Percentiles rank a stretch among this genome's conserved stretches.
Conservation (phyloP, 208 protist species). For the Acanthamoeba sp. region DNA sequence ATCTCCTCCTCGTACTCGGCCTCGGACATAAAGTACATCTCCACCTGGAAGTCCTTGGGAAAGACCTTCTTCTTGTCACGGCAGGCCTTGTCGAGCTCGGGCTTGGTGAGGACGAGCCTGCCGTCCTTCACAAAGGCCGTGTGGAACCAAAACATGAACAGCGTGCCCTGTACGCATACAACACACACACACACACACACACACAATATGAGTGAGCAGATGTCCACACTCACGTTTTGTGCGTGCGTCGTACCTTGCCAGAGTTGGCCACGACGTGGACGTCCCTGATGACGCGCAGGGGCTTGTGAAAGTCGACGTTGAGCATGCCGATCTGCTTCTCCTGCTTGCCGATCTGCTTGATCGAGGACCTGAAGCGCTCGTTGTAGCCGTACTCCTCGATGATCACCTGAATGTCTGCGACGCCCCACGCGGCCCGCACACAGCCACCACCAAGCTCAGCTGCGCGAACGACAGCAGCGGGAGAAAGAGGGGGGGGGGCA, state of each 20-base stretch:
- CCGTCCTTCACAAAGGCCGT: slow-evolving; percentile 55
- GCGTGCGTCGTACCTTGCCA: slow-evolving; percentile 12
- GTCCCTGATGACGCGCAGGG: slow-evolving; percentile 15
- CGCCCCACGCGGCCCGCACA: background rate
- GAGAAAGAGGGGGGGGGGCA: too few species aligned
- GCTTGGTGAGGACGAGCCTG: slow-evolving; percentile 9
- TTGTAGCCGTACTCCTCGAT: slow-evolving; percentile 62
- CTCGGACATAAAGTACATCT: slow-evolving; percentile 63
- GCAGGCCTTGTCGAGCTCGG: slow-evolving; percentile 52
- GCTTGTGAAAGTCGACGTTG: slow-evolving; percentile 42
- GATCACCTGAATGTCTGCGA: slow-evolving; percentile 37
- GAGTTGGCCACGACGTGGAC: slow-evolving; percentile 22
- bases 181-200: background rate
- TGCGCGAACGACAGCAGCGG: too few species aligned
- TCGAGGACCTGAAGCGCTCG: slow-evolving; percentile 15
- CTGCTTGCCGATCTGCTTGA: slow-evolving; percentile 55
- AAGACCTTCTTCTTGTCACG: slow-evolving; percentile 58
- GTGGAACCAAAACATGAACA: slow-evolving; percentile 67
- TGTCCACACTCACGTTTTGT: too few species aligned
- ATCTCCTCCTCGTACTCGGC: slow-evolving; percentile 28
- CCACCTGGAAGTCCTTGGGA: slow-evolving; percentile 44
- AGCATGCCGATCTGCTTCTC: slow-evolving; percentile 45
- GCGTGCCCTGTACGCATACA: background rate
- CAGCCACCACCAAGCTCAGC: too few species aligned
- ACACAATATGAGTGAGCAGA: too few species aligned